These are phyloP conservation scores for Lachnellula hyalina DNA, from an alignment of 2,329 filamentous ascomycete species.

Conservation along the genomic window DNA sequence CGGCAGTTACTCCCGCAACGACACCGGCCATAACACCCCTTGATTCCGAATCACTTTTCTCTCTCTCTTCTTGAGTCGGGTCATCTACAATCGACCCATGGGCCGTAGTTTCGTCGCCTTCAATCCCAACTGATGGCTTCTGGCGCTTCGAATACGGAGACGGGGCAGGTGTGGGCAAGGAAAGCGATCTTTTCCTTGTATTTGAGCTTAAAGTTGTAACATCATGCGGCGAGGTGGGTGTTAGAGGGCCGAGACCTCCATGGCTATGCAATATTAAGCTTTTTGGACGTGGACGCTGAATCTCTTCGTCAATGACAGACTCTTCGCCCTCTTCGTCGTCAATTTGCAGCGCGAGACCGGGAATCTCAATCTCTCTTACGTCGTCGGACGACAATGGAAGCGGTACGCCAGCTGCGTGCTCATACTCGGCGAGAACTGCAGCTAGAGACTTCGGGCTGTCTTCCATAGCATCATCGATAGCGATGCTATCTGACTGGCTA, in stretches of 20 bases:
- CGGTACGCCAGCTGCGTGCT: constrained; percentile 54
- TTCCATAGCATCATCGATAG: constrained; percentile 31
- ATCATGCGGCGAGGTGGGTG: constrained; percentile 23
- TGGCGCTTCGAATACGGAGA: constrained; percentile 18
- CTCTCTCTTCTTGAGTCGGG: neutral
- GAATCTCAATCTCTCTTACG: constrained; percentile 74
- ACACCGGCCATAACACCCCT: constrained; percentile 11
- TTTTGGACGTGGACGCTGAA: constrained; percentile 33
- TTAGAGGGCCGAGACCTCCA: constrained; percentile 21
- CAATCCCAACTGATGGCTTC: constrained; percentile 5
- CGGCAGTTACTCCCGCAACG: constrained; percentile 14
- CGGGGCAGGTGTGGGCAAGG: constrained; percentile 23
- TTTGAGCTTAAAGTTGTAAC: constrained; percentile 7
- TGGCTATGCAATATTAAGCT: constrained; percentile 38
- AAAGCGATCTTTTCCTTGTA: constrained; percentile 28
- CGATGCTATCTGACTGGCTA: constrained; percentile 37
- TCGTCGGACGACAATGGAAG: constrained; percentile 64
- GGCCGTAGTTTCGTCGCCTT: neutral
- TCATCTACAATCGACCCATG: neutral
- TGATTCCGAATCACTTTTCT: neutral
- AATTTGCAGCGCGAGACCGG: constrained; percentile 57
- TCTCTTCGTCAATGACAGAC: constrained; percentile 34
- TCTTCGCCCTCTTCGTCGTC: constrained; percentile 55
- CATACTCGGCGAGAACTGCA: constrained; percentile 21
- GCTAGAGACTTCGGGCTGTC: constrained; percentile 17